Conservation (phyloP, 2,329 filamentous ascomycete genomes). For the Aschersonia sp. region DNA sequence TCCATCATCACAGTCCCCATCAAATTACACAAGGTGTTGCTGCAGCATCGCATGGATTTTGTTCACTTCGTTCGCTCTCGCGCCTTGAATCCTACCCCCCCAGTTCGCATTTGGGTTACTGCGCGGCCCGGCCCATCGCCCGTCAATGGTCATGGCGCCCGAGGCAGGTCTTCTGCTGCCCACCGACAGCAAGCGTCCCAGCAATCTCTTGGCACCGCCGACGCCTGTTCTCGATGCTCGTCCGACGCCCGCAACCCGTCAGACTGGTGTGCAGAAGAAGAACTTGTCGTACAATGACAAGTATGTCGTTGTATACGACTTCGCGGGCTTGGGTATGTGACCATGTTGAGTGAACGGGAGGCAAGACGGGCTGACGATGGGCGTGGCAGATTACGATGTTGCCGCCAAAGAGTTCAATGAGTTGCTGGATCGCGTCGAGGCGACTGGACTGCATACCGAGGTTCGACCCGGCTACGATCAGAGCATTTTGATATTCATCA, state of each 20-base stretch:
- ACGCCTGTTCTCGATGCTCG: background rate
- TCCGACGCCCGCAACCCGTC: background rate
- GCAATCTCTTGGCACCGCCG: background rate
- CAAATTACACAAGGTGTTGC: no score
- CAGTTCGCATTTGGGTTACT: no score
- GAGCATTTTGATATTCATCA: conserved; percentile 53
- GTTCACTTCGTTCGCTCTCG: no score
- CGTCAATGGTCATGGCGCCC: no score
- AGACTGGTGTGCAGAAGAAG: background rate
- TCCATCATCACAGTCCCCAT: no score
- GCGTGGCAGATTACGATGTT: conserved; percentile 15
- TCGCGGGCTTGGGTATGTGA: conserved; percentile 15
- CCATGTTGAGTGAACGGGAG: background rate
- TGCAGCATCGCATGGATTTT: no score
- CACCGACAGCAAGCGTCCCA: background rate
- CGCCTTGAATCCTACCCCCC: no score
- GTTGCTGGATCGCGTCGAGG: conserved; percentile 44
- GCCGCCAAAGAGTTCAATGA: conserved; percentile 19
- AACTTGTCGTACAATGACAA: conserved; percentile 7
- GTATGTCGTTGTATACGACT: conserved; percentile 25
- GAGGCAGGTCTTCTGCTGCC: no score
- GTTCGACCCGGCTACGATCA: conserved; percentile 57
- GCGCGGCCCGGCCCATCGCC: no score
- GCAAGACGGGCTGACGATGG: background rate
- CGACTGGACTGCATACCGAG: conserved; percentile 53